Evolutionary conservation across 73 alveolate species (phyloP).

Genomic region (Diophrys sp.): DNA sequence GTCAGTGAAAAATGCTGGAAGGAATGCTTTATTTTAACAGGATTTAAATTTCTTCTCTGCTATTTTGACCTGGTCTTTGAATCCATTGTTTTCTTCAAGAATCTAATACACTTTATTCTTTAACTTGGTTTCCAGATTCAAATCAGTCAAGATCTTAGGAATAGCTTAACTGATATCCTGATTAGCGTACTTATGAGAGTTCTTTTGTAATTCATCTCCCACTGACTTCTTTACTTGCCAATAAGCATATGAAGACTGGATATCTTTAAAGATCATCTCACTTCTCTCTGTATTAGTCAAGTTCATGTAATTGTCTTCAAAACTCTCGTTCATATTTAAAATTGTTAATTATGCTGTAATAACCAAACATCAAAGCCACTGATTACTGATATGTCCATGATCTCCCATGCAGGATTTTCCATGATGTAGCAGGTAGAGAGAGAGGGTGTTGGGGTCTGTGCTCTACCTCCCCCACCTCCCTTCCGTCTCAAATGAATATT

Average conservation of each 20-base stretch:
- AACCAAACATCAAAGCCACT: neutral
- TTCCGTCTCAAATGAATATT: too few relatives aligned
- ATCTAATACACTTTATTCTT: slow-evolving; percentile 67
- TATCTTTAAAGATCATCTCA: slow-evolving; percentile 47
- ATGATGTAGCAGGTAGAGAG: slow-evolving; percentile 13
- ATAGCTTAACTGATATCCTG: slow-evolving; percentile 37
- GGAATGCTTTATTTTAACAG: slow-evolving; percentile 35
- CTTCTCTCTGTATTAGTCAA: slow-evolving; percentile 40
- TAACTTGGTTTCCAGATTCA: slow-evolving; percentile 59
- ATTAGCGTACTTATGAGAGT: slow-evolving; percentile 30
- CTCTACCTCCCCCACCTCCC: too few relatives aligned
- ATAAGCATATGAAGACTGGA: slow-evolving; percentile 55
- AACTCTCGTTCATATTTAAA: slow-evolving; percentile 61
- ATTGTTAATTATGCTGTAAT: neutral
- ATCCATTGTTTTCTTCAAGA: slow-evolving; percentile 46
- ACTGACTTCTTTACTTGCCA: slow-evolving; percentile 62
- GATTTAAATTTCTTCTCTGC: slow-evolving; percentile 57
- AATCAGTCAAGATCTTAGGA: slow-evolving; percentile 62
- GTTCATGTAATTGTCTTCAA: slow-evolving; percentile 54
- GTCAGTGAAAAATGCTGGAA: slow-evolving; percentile 59
- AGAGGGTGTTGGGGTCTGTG: neutral
- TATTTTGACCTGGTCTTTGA: slow-evolving; percentile 44
- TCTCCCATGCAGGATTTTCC: too few relatives aligned
- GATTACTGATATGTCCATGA: neutral
- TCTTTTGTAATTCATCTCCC: slow-evolving; percentile 55